Evolutionary conservation across 2,329 filamentous ascomycete genomes (phyloP).

Genomic region (Ambrosiella beaveri): DNA sequence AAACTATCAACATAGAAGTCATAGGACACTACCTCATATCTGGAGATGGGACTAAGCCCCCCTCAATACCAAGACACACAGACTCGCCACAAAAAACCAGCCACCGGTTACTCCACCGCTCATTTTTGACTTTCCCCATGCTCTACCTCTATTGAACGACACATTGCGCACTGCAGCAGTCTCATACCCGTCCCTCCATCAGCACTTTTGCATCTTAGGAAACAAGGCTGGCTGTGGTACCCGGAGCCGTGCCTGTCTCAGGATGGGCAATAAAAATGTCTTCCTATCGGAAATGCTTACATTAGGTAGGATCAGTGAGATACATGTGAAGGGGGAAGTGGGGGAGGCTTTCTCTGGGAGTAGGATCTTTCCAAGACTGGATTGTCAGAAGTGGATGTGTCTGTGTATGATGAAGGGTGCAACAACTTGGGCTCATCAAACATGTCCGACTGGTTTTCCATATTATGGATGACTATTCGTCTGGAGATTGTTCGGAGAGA

Average conservation of each 20-base stretch:
- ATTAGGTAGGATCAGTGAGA: background rate
- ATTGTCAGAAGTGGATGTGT: background rate
- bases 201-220: background rate
- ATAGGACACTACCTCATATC: background rate
- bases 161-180: background rate
- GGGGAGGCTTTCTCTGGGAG: background rate
- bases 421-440: background rate
- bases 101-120: background rate
- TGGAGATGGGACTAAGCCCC: background rate
- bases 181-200: background rate
- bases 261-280: background rate
- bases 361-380: background rate
- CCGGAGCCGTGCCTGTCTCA: background rate
- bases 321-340: background rate
- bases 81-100: background rate
- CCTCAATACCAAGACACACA: background rate
- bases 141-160: no score
- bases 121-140: background rate
- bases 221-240: background rate
- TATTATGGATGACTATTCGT: no score
- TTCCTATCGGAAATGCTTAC: background rate
- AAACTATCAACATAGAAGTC: background rate
- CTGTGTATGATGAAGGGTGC: background rate
- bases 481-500: no score
- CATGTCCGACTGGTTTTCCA: no score